Evolutionary conservation across 805 yeast genomes (phyloP).

Genomic region (Kluyveromyces dobzhanskii): DNA sequence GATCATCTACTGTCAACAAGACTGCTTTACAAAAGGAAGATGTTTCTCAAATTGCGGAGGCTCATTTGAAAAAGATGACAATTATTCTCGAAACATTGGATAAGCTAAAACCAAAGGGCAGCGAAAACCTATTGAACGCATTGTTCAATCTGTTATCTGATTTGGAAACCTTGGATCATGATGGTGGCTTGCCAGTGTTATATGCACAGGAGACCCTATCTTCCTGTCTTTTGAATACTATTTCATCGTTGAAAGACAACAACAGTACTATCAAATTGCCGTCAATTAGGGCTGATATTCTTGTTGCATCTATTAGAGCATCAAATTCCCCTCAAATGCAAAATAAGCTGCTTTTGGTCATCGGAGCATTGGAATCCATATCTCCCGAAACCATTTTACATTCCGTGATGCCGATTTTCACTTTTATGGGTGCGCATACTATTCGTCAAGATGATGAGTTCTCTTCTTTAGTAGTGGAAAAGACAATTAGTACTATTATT

Average conservation of each 20-base stretch:
- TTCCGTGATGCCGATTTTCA: conserved; percentile 98
- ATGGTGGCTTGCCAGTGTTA: conserved; percentile 83
- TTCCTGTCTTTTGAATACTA: conserved; percentile 68
- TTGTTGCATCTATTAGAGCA: conserved; percentile 84
- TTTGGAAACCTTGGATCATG: conserved; percentile 77
- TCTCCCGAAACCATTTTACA: conserved; percentile 89
- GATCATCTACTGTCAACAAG: conserved; percentile 67
- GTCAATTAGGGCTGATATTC: conserved; percentile 76
- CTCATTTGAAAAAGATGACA: conserved; percentile 71
- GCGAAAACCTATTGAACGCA: conserved; percentile 40
- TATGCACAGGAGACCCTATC: conserved; percentile 90
- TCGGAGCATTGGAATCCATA: conserved; percentile 78
- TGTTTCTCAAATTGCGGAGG: conserved; percentile 65
- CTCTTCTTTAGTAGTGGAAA: conserved; percentile 85
- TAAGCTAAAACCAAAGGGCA: conserved; percentile 25
- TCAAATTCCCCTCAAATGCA: conserved; percentile 93
- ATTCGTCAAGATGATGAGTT: conserved; percentile 95
- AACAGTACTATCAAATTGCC: conserved; percentile 44
- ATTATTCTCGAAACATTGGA: conserved; percentile 75
- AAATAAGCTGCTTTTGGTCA: conserved; percentile 73
- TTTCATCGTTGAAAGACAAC: conserved; percentile 42
- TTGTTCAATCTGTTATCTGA: conserved; percentile 61
- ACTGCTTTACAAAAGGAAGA: conserved; percentile 64
- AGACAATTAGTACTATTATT: conserved; percentile 79
- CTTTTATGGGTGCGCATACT: conserved; percentile 98